These are phyloP conservation scores for Phialophora expanda DNA, from an alignment of 2,329 filamentous ascomycete genomes.

Conservation along the genomic window DNA sequence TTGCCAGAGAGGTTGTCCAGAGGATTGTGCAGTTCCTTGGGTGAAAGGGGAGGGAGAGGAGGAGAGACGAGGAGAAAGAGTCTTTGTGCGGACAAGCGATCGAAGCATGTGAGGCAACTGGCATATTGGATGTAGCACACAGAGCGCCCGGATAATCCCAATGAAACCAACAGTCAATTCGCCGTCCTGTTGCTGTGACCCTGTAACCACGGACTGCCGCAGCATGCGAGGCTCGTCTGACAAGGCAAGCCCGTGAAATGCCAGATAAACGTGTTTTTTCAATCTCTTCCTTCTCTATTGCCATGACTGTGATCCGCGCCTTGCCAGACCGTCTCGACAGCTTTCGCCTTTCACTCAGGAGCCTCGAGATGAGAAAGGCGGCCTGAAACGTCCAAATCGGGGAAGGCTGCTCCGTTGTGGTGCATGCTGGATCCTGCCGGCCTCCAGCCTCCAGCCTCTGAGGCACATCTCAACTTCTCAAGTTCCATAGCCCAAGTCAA, in stretches of 20 bases:
- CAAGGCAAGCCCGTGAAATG: neutral
- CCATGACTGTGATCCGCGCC: neutral
- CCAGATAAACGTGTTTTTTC: neutral
- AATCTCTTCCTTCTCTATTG: neutral
- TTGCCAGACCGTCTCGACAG: neutral
- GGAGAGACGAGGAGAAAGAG: neutral
- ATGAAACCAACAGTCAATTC: neutral
- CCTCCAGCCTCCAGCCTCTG: neutral
- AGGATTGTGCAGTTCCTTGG: slow-evolving; percentile 41
- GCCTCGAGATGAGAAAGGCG: neutral
- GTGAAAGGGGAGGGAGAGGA: slow-evolving; percentile 4
- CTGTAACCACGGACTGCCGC: neutral
- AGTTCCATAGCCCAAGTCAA: too few relatives aligned
- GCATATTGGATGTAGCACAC: slow-evolving; percentile 4
- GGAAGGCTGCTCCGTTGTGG: neutral
- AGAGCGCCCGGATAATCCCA: neutral
- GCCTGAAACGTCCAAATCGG: neutral
- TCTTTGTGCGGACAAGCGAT: neutral
- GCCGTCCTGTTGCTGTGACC: neutral
- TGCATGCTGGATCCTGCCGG: neutral
- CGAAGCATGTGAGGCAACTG: neutral
- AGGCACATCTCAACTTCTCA: neutral
- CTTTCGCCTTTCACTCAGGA: neutral
- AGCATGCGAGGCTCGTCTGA: neutral
- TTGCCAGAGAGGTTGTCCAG: slow-evolving; percentile 46